These are phyloP conservation scores for Cutaneotrichosporon sp. DNA, from an alignment of 1,284 basidiomycete genomes.

Conservation along the genomic window DNA sequence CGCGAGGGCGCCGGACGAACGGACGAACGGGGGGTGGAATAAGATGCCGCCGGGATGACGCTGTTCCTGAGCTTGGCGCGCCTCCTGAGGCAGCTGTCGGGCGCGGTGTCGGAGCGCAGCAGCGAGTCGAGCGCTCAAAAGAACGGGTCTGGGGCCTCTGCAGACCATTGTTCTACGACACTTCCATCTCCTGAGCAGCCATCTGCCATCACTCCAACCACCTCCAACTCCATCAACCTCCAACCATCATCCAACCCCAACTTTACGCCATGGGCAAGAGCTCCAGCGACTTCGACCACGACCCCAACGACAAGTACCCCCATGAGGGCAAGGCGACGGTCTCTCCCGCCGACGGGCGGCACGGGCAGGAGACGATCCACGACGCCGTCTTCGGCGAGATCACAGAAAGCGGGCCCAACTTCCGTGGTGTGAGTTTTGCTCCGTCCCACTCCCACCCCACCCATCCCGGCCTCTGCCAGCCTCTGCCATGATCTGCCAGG, in stretches of 20 bases:
- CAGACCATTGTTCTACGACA: neutral
- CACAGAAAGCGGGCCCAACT: conserved; percentile 30
- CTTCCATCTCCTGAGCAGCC: too few relatives aligned
- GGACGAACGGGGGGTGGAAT: too few relatives aligned
- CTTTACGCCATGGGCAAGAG: neutral
- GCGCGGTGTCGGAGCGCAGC: too few relatives aligned
- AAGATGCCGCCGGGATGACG: too few relatives aligned
- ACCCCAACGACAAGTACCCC: neutral
- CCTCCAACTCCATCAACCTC: neutral
- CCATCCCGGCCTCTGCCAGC: too few relatives aligned
- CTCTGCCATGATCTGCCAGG: too few relatives aligned
- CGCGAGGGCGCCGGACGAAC: too few relatives aligned
- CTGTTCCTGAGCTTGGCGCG: too few relatives aligned
- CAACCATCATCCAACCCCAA: neutral
- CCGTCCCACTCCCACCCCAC: too few relatives aligned
- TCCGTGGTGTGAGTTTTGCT: conserved; percentile 24
- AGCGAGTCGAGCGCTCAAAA: neutral
- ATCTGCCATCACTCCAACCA: neutral
- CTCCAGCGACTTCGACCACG: neutral
- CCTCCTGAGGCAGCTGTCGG: too few relatives aligned
- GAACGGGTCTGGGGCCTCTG: neutral
- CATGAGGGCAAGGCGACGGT: neutral
- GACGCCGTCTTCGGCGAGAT: conserved; percentile 38
- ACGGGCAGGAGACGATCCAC: neutral
- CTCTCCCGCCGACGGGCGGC: neutral